Conservation (phyloP, 1,284 basidiomycete genomes). For the Cystobasidium sp. region DNA sequence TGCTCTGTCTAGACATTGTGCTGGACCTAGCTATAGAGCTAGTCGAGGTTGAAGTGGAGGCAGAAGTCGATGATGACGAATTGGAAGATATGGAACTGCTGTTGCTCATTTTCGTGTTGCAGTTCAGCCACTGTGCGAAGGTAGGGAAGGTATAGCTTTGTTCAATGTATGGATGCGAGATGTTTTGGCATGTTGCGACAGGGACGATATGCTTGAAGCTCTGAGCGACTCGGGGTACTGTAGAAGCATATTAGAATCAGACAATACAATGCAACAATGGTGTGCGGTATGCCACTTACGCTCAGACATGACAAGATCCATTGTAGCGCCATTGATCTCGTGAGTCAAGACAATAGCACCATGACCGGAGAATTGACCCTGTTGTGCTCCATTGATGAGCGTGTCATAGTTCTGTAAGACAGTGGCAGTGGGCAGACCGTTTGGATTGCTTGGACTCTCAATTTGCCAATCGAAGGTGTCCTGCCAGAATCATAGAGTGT, state of each 20-base stretch:
- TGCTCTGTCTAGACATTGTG: not conserved
- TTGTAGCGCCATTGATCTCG: constrained; percentile 60
- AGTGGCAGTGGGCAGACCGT: constrained; percentile 30
- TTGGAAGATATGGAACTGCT: not conserved
- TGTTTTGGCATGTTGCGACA: constrained; percentile 58
- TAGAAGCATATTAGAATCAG: not conserved
- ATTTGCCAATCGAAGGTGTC: constrained; percentile 41
- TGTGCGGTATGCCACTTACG: not conserved
- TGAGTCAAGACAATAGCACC: constrained; percentile 60
- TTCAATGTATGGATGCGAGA: constrained; percentile 49
- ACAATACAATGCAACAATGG: not conserved
- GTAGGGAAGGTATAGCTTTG: constrained; percentile 33
- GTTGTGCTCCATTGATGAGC: constrained; percentile 56
- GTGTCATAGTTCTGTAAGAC: constrained; percentile 60
- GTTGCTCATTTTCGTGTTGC: constrained; percentile 6
- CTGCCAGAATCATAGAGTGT: not conserved
- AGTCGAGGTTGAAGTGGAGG: not conserved
- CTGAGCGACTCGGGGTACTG: constrained; percentile 50
- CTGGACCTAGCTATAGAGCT: not conserved
- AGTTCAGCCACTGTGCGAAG: constrained; percentile 16
- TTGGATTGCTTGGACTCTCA: constrained; percentile 18
- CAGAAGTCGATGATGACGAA: not conserved
- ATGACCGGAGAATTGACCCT: constrained; percentile 56
- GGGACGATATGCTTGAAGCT: constrained; percentile 56
- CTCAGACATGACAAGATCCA: constrained; percentile 47